Conservation (phyloP, 1,139 yeast species). For the Torulaspora pretoriensis region DNA sequence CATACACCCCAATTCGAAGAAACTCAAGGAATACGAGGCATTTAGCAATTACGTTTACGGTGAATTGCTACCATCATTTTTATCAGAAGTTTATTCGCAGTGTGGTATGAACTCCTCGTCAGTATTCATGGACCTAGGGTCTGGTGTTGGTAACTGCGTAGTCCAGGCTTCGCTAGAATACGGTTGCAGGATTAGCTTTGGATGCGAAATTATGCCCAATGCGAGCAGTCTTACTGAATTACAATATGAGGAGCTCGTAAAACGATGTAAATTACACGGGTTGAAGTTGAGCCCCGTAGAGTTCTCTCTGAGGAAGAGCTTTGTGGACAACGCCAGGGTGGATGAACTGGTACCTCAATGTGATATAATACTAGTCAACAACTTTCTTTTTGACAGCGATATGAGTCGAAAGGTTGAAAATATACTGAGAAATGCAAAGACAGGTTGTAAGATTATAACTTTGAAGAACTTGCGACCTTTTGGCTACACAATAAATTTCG, state of each 20-base stretch:
- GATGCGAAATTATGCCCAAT: conserved; percentile 84
- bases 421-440: conserved; percentile 57
- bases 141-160: conserved; percentile 91
- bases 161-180: conserved; percentile 85
- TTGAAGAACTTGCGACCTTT: conserved; percentile 59
- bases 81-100: conserved; percentile 62
- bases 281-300: conserved; percentile 51
- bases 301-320: conserved; percentile 64
- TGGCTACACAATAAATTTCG: conserved; percentile 51
- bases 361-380: conserved; percentile 74
- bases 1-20: conserved; percentile 68
- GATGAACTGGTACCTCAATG: conserved; percentile 52
- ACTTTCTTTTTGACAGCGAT: conserved; percentile 73
- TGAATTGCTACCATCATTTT: conserved; percentile 75
- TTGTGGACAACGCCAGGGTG: conserved; percentile 61
- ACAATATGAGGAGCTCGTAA: conserved; percentile 56
- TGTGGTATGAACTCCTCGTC: conserved; percentile 53
- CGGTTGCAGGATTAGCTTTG: conserved; percentile 73
- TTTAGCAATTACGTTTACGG: conserved; percentile 92
- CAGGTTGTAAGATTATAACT: conserved; percentile 76
- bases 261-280: conserved; percentile 62
- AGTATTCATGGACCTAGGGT: conserved; percentile 78
- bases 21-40: conserved; percentile 69
- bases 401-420: conserved; percentile 66
- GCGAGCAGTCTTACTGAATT: conserved; percentile 65